Conservation (phyloP, 306 rosid species). For the Ochetophila trinervis region DNA sequence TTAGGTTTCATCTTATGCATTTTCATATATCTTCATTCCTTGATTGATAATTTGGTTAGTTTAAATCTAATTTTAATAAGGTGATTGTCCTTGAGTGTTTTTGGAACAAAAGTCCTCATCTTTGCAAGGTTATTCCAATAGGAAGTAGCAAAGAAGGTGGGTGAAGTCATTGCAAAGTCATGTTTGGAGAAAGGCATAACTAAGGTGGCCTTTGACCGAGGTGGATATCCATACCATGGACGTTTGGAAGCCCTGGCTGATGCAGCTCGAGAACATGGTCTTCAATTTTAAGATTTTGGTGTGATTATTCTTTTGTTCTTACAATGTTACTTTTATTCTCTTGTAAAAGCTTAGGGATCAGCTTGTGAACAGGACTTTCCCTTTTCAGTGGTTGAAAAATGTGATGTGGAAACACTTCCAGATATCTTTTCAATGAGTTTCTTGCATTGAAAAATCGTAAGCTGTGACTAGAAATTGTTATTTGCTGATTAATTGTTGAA, state of each 20-base stretch:
- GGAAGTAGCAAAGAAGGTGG: conserved; percentile 93
- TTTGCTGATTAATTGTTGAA: too few species aligned
- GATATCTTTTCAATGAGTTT: too few species aligned
- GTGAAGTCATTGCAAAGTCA: conserved; percentile 81
- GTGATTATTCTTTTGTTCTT: neutral
- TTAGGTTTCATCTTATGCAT: neutral
- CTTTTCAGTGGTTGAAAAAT: too few species aligned
- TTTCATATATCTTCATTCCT: neutral
- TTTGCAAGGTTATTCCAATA: conserved; percentile 31
- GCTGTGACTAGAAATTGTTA: too few species aligned
- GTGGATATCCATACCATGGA: conserved; percentile 95
- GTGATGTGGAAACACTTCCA: too few species aligned
- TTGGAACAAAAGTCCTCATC: conserved; percentile 10
- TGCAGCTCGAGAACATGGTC: conserved; percentile 89
- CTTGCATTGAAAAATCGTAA: too few species aligned
- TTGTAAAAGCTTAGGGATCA: too few species aligned
- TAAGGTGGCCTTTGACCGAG: conserved; percentile 89
- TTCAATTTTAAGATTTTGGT: conserved; percentile 50
- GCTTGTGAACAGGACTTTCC: too few species aligned
- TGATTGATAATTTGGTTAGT: neutral
- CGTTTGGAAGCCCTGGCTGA: conserved; percentile 86
- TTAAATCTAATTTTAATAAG: neutral
- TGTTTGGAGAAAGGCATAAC: conserved; percentile 93
- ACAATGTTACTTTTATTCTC: neutral
- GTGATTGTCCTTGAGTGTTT: neutral